These are phyloP conservation scores for Poa pratensis DNA, from an alignment of 176 grass and related monocot species.

Conservation along the genomic window DNA sequence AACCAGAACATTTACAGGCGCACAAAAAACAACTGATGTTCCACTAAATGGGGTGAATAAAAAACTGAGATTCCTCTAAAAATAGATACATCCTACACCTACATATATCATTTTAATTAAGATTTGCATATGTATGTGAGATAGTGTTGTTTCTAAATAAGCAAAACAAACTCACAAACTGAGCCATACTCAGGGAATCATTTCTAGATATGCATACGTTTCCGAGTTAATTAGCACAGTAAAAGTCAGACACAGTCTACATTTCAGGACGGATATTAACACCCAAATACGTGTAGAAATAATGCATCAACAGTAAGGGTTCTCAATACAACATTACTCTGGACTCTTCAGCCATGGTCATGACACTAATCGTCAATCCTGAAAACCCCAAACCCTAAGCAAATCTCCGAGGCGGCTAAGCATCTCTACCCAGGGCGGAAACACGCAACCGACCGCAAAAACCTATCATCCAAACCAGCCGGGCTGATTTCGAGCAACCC, in stretches of 20 bases:
- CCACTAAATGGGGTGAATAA: not conserved
- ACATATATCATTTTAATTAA: constrained; percentile 21
- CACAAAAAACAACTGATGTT: constrained; percentile 19
- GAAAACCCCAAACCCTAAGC: constrained; percentile 8
- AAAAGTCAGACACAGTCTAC: not conserved
- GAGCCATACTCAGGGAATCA: not conserved
- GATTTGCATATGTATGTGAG: not conserved
- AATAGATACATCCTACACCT: not conserved
- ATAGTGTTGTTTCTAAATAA: constrained; percentile 7
- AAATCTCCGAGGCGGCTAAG: not conserved
- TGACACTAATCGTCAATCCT: not conserved
- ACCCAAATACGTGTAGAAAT: not conserved
- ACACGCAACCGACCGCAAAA: constrained; percentile 15
- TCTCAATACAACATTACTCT: too few relatives aligned
- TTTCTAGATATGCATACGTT: not conserved
- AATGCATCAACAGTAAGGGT: not conserved
- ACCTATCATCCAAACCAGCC: not conserved
- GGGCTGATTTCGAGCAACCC: not conserved
- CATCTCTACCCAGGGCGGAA: not conserved
- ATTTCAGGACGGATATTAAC: not conserved
- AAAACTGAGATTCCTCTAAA: constrained; percentile 25
- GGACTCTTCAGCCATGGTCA: not conserved
- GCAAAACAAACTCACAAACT: not conserved
- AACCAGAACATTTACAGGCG: constrained; percentile 13
- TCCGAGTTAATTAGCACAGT: not conserved